phyloP scores from a whole-genome alignment of 257 asterid species.

The Lantana camara region DNA sequence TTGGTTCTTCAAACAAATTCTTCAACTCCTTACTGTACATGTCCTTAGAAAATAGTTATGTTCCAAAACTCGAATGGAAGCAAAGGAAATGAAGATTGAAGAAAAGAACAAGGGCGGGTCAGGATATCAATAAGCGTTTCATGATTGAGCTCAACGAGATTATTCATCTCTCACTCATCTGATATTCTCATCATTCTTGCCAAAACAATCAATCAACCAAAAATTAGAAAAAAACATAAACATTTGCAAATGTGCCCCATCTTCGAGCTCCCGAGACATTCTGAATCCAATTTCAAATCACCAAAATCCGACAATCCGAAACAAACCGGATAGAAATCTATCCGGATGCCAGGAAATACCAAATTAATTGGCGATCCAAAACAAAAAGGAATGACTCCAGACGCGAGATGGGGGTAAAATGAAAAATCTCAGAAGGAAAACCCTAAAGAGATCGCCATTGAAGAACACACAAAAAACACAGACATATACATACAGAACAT shows the following conservation, averaged over 20 bases:
- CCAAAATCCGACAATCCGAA: constrained; percentile 4
- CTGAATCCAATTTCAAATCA: neutral
- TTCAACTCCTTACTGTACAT: too few relatives aligned
- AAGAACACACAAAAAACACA: constrained; percentile 20
- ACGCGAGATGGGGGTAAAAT: constrained; percentile 13
- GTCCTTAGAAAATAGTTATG: too few relatives aligned
- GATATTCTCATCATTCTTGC: constrained; percentile 32
- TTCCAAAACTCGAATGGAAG: too few relatives aligned
- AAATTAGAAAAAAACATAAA: neutral
- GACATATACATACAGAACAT: constrained; percentile 15
- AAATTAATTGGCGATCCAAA: constrained; percentile 17
- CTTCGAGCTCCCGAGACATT: constrained; percentile 21
- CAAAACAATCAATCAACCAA: neutral
- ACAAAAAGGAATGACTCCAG: neutral
- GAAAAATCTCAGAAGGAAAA: constrained; percentile 42
- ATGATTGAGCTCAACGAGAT: constrained; percentile 25
- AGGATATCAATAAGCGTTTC: constrained; percentile 21
- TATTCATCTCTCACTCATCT: constrained; percentile 17
- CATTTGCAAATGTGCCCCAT: constrained; percentile 25
- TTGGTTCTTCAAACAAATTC: too few relatives aligned
- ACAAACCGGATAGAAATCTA: neutral
- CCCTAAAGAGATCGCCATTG: constrained; percentile 44
- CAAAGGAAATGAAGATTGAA: neutral
- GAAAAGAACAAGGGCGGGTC: neutral
- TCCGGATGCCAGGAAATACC: neutral